A percentile compares a stretch with the other conserved stretches of the same genome.
These are phyloP conservation scores for Penicillium glabrum DNA, from an alignment of 2,329 filamentous ascomycete genomes.

Conservation along the genomic window DNA sequence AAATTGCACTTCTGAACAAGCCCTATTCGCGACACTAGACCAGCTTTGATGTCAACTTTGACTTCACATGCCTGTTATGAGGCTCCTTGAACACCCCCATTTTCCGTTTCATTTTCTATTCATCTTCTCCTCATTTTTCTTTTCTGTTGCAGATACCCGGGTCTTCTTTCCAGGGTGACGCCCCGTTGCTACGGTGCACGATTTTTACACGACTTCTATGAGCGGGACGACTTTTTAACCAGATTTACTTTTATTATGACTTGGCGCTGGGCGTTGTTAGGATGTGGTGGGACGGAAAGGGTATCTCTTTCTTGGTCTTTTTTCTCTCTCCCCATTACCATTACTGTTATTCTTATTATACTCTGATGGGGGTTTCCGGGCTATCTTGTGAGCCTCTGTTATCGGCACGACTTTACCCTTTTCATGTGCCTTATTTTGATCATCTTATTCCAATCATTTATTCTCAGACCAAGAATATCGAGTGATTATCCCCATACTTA, in stretches of 20 bases:
- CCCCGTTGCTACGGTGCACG: conserved; percentile 15
- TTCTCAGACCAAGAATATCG: not conserved
- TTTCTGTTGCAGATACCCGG: conserved; percentile 1
- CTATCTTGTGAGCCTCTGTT: not conserved
- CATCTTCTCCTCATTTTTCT: not conserved
- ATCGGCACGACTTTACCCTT: not conserved
- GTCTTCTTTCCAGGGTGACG: not conserved
- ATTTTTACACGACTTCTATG: conserved; percentile 21
- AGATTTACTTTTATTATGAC: conserved; percentile 12
- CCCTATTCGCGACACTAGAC: conserved; percentile 69
- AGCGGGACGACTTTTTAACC: conserved; percentile 12
- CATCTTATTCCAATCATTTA: not conserved
- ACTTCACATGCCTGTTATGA: conserved; percentile 2
- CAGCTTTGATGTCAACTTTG: not conserved
- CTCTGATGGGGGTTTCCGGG: not conserved
- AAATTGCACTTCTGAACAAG: conserved; percentile 94
- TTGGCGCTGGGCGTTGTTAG: conserved; percentile 19
- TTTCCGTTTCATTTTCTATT: not conserved
- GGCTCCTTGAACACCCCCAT: not conserved
- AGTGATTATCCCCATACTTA: not conserved
- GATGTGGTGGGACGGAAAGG: conserved; percentile 8
- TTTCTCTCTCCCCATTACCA: not conserved
- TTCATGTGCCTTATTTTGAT: not conserved
- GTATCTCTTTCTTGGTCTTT: conserved; percentile 8
- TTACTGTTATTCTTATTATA: not conserved